These are phyloP conservation scores for Arachnomyces sp. DNA, from an alignment of 2,329 filamentous ascomycete species.

Conservation along the genomic window DNA sequence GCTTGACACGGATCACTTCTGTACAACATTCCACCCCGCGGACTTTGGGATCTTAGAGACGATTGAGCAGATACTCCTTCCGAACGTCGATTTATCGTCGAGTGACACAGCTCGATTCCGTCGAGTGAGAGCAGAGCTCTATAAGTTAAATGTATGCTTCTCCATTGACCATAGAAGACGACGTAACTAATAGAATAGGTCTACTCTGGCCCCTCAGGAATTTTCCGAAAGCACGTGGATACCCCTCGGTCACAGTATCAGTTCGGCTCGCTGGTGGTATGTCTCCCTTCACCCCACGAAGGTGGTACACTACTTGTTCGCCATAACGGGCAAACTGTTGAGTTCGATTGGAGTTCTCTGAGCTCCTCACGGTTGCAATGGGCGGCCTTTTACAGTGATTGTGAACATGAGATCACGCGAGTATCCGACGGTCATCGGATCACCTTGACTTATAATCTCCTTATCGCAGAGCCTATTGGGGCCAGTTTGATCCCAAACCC, in stretches of 20 bases:
- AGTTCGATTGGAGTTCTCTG: conserved; percentile 21
- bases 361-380: conserved; percentile 23
- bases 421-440: conserved; percentile 47
- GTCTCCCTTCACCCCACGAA: conserved; percentile 33
- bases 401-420: conserved; percentile 33
- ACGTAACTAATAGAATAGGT: conserved; percentile 26
- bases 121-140: conserved; percentile 46
- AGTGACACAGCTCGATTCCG: conserved; percentile 14
- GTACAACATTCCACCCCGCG: conserved; percentile 46
- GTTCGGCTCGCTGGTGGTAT: conserved; percentile 50
- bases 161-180: too few species aligned
- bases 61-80: conserved; percentile 41
- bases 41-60: conserved; percentile 46
- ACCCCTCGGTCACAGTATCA: conserved; percentile 43
- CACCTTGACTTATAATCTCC: conserved; percentile 56
- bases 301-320: conserved; percentile 27
- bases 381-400: conserved; percentile 33
- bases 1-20: conserved; percentile 42
- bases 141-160: conserved; percentile 48
- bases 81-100: conserved; percentile 14
- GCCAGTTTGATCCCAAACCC: too few species aligned
- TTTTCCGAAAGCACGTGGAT: conserved; percentile 48
- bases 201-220: conserved; percentile 45
- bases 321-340: conserved; percentile 19
- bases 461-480: conserved; percentile 8